Percentiles rank a stretch among this genome's conserved stretches.
phyloP scores from a whole-genome alignment of 1,284 basidiomycete species.

The Golubevia sp. region DNA sequence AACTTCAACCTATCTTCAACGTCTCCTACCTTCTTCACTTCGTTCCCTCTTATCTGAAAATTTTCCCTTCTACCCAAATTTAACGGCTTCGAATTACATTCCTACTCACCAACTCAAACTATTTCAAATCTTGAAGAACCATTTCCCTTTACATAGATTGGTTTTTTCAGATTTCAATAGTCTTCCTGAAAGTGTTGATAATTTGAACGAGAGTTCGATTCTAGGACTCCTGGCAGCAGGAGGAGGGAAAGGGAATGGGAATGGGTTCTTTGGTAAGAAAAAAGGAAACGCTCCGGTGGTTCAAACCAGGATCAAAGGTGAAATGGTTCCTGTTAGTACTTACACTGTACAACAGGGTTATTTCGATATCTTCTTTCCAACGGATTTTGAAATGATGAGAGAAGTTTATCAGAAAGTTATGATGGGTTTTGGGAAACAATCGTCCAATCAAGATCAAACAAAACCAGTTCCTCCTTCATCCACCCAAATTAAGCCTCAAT shows the following conservation, averaged over 20 bases:
- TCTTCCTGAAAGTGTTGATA: constrained; percentile 77
- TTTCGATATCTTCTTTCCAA: constrained; percentile 99
- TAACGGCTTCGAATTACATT: constrained; percentile 86
- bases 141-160: constrained; percentile 88
- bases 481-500: background rate
- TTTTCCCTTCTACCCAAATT: constrained; percentile 78
- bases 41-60: constrained; percentile 24
- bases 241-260: no score
- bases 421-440: constrained; percentile 81
- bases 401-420: constrained; percentile 33
- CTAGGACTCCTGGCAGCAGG: no score
- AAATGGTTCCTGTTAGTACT: constrained; percentile 80
- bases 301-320: constrained; percentile 83
- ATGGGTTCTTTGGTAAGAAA: no score
- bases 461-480: background rate
- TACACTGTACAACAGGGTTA: constrained; percentile 91
- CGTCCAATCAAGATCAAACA: constrained; percentile 2
- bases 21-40: constrained; percentile 67
- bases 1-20: constrained; percentile 66
- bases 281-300: constrained; percentile 92
- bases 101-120: constrained; percentile 90
- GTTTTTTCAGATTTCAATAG: constrained; percentile 89
- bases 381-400: constrained; percentile 77
- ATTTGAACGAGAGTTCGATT: no score
- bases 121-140: constrained; percentile 76